Evolutionary conservation across 257 asterid genomes (phyloP), one percentile per base, ranked within the genome.

Genomic region (Scutellaria galericulata): DNA sequence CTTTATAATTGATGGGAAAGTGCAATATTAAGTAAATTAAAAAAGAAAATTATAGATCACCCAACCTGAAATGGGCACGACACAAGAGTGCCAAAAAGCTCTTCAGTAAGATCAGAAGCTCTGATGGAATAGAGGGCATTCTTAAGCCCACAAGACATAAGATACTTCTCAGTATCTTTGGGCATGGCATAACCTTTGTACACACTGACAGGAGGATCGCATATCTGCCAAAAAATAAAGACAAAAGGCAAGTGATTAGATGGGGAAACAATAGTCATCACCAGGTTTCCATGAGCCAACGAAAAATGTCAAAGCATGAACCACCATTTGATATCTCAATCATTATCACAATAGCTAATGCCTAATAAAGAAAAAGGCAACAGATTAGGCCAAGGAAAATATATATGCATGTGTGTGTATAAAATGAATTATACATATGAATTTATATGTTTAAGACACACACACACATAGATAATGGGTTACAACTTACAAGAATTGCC

Each of bases 161-260:
- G 96, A 79, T 91, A 82, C 78, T 94, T 86, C 76, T 91, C 97
- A 10, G 98, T 88, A 75, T 89, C 96, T 83, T 89, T 89, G 45
- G 91, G 91, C 93, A 94, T 83, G 68, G 87, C 77, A 68, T 88
- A 75, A 48, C 97, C 96, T 82, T 94, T 94, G 69, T 76, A 91
- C 59, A 91, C 97, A 66, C 98, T 91, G 64, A 87, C 98, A 37
- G 98, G 96, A 80, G 97, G 97, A 71, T 94, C 96, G 39, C 90
- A 83, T 84, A 94, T 83, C 98, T 94, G 83, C 74, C 68, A 77
- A 67, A 41, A 65, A 75, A 71, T 50, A 64, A 74, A 75, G 56
- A 59, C 54, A 66, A 27, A 10, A 22, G 35, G 9, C 27, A 37
- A 59, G 84, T 11, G 71, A 61, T 44, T 82, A 66, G 40, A 70